Evolutionary conservation across 257 asterid genomes (phyloP).

Genomic region (Linderniella brevidens): DNA sequence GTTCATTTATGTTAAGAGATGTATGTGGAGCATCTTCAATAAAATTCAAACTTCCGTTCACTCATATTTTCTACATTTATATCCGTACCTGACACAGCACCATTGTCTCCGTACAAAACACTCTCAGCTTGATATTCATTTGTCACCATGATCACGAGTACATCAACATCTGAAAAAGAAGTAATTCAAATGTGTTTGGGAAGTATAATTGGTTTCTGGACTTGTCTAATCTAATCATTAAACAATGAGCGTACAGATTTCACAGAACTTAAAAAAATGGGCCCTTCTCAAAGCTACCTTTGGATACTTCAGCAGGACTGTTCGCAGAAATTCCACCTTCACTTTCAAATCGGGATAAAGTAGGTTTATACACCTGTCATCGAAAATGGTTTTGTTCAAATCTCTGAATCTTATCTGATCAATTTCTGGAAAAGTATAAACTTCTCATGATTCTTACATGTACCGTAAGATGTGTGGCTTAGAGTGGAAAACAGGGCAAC

Average conservation of each 20-base stretch:
- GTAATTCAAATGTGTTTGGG: no score
- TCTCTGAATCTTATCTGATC: background rate
- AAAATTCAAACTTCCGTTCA: no score
- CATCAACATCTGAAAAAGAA: slow-evolving; percentile 54
- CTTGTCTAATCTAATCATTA: no score
- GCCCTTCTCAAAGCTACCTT: slow-evolving; percentile 29
- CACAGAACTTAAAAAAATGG: slow-evolving; percentile 2
- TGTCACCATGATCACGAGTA: slow-evolving; percentile 81
- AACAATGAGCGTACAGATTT: slow-evolving; percentile 6
- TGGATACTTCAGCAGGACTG: slow-evolving; percentile 78
- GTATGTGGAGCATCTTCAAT: no score
- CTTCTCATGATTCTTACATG: no score
- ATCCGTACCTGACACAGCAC: slow-evolving; percentile 70
- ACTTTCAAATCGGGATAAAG: slow-evolving; percentile 62
- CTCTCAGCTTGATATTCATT: slow-evolving; percentile 92
- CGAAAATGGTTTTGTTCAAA: slow-evolving; percentile 11
- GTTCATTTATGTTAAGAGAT: no score
- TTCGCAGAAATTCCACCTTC: slow-evolving; percentile 76
- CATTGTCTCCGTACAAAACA: slow-evolving; percentile 66
- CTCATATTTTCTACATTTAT: no score
- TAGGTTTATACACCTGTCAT: slow-evolving; percentile 66
- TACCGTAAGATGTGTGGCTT: no score
- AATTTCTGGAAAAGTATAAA: background rate
- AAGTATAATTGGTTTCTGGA: no score
- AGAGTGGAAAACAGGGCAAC: no score